A percentile compares a stretch with the other conserved stretches of the same genome.
Conservation (phyloP, 169 alveolate genomes). For the Cryptosporidium ubiquitum region DNA sequence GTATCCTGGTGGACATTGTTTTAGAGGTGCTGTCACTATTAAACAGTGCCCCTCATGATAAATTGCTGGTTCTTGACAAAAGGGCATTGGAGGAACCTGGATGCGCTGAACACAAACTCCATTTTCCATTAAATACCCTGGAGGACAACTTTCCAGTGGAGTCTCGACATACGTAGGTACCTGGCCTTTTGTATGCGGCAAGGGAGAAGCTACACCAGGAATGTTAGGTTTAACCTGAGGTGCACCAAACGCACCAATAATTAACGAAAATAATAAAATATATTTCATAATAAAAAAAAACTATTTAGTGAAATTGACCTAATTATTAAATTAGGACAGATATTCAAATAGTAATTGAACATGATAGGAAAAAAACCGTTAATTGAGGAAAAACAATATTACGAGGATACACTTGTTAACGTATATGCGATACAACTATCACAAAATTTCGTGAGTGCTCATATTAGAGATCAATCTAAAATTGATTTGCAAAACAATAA, state of each 20-base stretch:
- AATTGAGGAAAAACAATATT: constrained; percentile 31
- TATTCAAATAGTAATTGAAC: constrained; percentile 32
- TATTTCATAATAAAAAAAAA: constrained; percentile 19
- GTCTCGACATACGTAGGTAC: constrained; percentile 74
- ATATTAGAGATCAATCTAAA: not conserved
- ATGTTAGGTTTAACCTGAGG: constrained; percentile 58
- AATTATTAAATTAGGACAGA: constrained; percentile 39
- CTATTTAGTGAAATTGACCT: constrained; percentile 30
- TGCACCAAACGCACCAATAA: constrained; percentile 60
- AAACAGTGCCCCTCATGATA: constrained; percentile 71
- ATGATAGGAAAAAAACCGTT: not conserved
- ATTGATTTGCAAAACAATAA: not conserved
- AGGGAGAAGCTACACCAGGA: constrained; percentile 75
- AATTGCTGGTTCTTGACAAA: constrained; percentile 70
- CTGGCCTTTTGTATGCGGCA: constrained; percentile 73
- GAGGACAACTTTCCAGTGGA: constrained; percentile 74
- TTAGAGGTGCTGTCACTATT: constrained; percentile 59
- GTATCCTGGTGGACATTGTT: constrained; percentile 74
- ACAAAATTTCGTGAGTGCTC: constrained; percentile 24
- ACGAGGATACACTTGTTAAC: constrained; percentile 29
- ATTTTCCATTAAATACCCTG: constrained; percentile 69
- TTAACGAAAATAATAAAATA: constrained; percentile 21
- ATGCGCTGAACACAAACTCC: constrained; percentile 73
- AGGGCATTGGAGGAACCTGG: constrained; percentile 70
- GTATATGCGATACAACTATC: not conserved